These are phyloP conservation scores for Colletotrichum sp. DNA, from an alignment of 2,329 filamentous ascomycete genomes.

Conservation along the genomic window DNA sequence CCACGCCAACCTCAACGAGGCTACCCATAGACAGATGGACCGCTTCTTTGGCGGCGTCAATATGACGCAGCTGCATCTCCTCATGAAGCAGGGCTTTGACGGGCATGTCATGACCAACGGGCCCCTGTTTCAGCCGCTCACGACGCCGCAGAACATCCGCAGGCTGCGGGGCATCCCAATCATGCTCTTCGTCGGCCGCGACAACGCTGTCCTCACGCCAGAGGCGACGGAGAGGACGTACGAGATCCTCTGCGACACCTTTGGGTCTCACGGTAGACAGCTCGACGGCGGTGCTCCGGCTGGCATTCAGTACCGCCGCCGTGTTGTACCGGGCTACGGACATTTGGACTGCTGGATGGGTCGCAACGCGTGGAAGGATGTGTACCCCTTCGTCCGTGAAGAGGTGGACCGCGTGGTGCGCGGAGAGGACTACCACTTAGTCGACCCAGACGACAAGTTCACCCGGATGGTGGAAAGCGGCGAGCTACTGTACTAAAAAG, in stretches of 20 bases:
- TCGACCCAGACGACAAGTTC: slow-evolving; percentile 49
- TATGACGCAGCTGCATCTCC: slow-evolving; percentile 60
- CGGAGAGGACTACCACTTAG: slow-evolving; percentile 45
- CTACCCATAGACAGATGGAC: slow-evolving; percentile 66
- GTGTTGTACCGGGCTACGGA: slow-evolving; percentile 62
- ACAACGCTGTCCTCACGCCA: slow-evolving; percentile 62
- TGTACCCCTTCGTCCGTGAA: slow-evolving; percentile 60
- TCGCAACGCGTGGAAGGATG: slow-evolving; percentile 61
- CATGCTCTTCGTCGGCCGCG: slow-evolving; percentile 58
- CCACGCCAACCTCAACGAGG: slow-evolving; percentile 69
- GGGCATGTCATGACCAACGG: slow-evolving; percentile 59
- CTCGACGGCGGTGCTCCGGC: slow-evolving; percentile 23
- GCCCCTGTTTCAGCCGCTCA: slow-evolving; percentile 51
- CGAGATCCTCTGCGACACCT: slow-evolving; percentile 55
- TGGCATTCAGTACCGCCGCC: slow-evolving; percentile 52
- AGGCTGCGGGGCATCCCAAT: slow-evolving; percentile 59
- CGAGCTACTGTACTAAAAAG: slow-evolving; percentile 39
- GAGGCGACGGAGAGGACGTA: slow-evolving; percentile 60
- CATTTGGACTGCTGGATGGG: slow-evolving; percentile 70
- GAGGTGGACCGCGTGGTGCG: slow-evolving; percentile 59
- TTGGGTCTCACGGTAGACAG: slow-evolving; percentile 42
- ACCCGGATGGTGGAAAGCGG: slow-evolving; percentile 44
- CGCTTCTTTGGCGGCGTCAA: slow-evolving; percentile 67
- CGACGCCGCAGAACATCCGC: slow-evolving; percentile 53
- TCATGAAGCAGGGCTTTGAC: slow-evolving; percentile 60